Evolutionary conservation across 805 yeast genomes (phyloP).

Genomic region (Barnettozyma sucrosica): DNA sequence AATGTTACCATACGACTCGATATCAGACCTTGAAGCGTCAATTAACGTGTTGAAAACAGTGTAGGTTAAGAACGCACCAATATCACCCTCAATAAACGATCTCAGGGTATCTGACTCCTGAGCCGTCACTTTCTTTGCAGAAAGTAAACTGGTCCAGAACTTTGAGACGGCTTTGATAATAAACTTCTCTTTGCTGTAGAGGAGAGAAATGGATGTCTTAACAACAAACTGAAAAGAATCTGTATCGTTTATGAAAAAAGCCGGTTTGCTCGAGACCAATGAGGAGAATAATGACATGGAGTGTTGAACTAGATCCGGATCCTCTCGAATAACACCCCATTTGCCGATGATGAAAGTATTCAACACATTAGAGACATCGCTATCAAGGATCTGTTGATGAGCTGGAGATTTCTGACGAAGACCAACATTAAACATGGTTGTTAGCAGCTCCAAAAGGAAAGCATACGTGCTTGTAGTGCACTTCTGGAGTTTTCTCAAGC

Average conservation of each 20-base stretch:
- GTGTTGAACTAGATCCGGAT: conserved; percentile 55
- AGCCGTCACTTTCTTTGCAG: conserved; percentile 40
- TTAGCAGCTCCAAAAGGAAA: conserved; percentile 17
- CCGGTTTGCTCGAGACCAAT: conserved; percentile 44
- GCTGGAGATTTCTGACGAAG: conserved; percentile 3
- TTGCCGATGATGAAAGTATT: conserved; percentile 16
- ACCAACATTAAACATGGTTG: conserved; percentile 17
- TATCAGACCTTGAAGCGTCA: conserved; percentile 50
- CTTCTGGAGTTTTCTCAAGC: conserved; percentile 25
- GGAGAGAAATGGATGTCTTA: conserved; percentile 25
- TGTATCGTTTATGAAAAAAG: conserved; percentile 36
- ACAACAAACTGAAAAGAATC: conserved; percentile 23
- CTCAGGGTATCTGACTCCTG: conserved; percentile 34
- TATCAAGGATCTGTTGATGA: conserved; percentile 8
- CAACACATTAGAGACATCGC: conserved; percentile 14
- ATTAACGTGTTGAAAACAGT: conserved; percentile 39
- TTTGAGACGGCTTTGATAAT: conserved; percentile 43
- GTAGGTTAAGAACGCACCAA: conserved; percentile 29
- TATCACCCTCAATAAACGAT: conserved; percentile 27
- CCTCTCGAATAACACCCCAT: conserved; percentile 32
- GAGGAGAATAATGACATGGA: conserved; percentile 46
- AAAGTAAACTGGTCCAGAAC: conserved; percentile 47
- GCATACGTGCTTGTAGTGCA: conserved; percentile 6
- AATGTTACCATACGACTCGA: conserved; percentile 51
- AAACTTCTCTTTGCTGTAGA: conserved; percentile 42